A percentile compares a stretch with the other conserved stretches of the same genome.
These are phyloP conservation scores for Blastobotrys aristatus DNA, from an alignment of 1,139 yeast genomes.

Conservation along the genomic window DNA sequence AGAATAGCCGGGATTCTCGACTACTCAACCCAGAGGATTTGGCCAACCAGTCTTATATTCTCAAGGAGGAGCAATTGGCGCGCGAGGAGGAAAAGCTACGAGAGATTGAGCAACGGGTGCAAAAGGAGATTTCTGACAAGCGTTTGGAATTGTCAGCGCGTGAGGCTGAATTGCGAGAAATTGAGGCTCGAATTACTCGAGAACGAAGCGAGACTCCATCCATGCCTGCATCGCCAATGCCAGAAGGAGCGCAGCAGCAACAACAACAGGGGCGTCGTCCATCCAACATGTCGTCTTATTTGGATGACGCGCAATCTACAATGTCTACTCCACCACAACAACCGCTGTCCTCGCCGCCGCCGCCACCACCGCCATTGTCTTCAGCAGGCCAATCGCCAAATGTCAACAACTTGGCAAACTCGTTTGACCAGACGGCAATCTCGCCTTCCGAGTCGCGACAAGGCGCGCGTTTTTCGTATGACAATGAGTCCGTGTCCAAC, in stretches of 20 bases:
- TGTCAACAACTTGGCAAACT: slow-evolving; percentile 6
- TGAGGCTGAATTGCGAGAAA: slow-evolving; percentile 80
- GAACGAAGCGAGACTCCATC: slow-evolving; percentile 19
- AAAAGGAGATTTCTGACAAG: slow-evolving; percentile 79
- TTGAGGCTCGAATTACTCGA: slow-evolving; percentile 63
- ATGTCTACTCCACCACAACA: neutral
- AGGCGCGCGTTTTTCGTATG: slow-evolving; percentile 9
- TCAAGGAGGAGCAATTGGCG: slow-evolving; percentile 39
- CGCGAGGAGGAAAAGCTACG: slow-evolving; percentile 26
- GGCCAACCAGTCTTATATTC: slow-evolving; percentile 37
- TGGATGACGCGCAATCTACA: neutral
- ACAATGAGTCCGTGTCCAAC: slow-evolving; percentile 7
- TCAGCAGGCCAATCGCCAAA: slow-evolving; percentile 1
- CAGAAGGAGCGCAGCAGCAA: neutral
- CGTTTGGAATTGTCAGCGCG: slow-evolving; percentile 80
- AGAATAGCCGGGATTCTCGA: slow-evolving; percentile 23
- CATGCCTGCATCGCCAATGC: slow-evolving; percentile 11
- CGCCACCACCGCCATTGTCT: neutral
- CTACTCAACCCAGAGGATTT: slow-evolving; percentile 38
- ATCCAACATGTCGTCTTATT: slow-evolving; percentile 3
- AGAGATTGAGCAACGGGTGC: slow-evolving; percentile 54
- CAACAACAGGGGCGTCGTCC: slow-evolving; percentile 3
- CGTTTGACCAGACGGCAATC: slow-evolving; percentile 9
- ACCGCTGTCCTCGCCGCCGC: neutral
- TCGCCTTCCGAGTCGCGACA: slow-evolving; percentile 7